These are phyloP conservation scores for Parmelia sp. DNA, from an alignment of 495 filamentous ascomycete species.

Conservation along the genomic window DNA sequence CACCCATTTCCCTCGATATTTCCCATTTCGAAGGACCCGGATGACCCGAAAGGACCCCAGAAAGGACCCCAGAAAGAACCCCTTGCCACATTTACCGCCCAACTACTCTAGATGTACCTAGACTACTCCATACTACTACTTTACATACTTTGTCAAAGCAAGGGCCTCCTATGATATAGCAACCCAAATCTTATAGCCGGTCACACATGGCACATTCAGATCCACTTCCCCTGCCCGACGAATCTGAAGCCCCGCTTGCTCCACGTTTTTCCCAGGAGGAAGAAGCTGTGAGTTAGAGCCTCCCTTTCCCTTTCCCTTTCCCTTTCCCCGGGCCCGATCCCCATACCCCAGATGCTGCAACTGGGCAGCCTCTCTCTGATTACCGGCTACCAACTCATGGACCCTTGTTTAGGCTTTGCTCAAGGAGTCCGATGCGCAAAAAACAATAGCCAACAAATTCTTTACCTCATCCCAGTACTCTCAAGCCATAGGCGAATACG, in stretches of 20 bases:
- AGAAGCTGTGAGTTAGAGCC: slow-evolving; percentile 53
- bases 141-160: slow-evolving; percentile 1
- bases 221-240: slow-evolving; percentile 7
- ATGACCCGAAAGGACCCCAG: too few relatives aligned
- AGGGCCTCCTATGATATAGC: not conserved
- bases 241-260: slow-evolving; percentile 1
- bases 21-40: too few relatives aligned
- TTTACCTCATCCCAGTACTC: slow-evolving; percentile 68
- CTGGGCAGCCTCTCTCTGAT: not conserved
- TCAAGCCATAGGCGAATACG: slow-evolving; percentile 84
- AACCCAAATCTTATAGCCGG: not conserved
- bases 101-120: too few relatives aligned
- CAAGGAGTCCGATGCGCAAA: slow-evolving; percentile 64
- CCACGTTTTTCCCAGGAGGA: slow-evolving; percentile 43
- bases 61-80: too few relatives aligned
- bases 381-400: not conserved
- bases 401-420: slow-evolving; percentile 52
- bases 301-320: not conserved
- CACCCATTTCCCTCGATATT: too few relatives aligned
- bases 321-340: slow-evolving; percentile 9
- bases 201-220: not conserved
- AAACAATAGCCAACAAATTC: slow-evolving; percentile 68
- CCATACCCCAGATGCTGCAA: not conserved
- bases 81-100: too few relatives aligned
- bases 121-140: not conserved